phyloP scores from a whole-genome alignment of 129 eudicot genomes.

The Cynara cardunculus region DNA sequence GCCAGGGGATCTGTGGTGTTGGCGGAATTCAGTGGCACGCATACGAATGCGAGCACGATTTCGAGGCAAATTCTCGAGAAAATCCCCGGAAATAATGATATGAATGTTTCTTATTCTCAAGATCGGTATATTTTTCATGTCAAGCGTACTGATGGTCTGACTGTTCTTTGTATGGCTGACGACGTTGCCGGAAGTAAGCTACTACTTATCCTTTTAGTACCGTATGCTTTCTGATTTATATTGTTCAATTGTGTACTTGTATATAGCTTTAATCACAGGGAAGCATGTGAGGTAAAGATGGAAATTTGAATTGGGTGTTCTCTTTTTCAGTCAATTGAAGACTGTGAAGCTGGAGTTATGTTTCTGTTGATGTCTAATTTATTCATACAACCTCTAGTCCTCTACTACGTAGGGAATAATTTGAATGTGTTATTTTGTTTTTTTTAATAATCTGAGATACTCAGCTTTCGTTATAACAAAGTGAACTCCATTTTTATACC shows the following conservation, averaged over 20 bases:
- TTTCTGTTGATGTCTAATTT: neutral
- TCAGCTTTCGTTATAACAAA: no score
- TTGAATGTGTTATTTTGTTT: neutral
- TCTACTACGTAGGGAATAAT: neutral
- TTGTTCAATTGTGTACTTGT: neutral
- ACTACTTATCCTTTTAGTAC: neutral
- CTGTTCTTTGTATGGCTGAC: slow-evolving; percentile 95
- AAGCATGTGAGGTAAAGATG: slow-evolving; percentile 1
- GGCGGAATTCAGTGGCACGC: slow-evolving; percentile 69
- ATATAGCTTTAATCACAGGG: neutral
- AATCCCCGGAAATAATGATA: slow-evolving; percentile 53
- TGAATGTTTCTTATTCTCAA: slow-evolving; percentile 85
- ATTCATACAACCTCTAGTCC: neutral
- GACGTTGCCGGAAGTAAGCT: slow-evolving; percentile 77
- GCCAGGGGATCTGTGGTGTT: slow-evolving; percentile 84
- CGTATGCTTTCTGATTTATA: neutral
- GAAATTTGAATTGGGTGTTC: neutral
- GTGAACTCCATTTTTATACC: no score
- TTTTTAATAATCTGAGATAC: neutral
- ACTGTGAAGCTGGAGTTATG: neutral
- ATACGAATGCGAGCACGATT: slow-evolving; percentile 80
- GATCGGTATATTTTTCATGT: slow-evolving; percentile 92
- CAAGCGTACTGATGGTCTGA: slow-evolving; percentile 86
- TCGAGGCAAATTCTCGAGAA: slow-evolving; percentile 75
- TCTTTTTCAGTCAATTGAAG: neutral